Evolutionary conservation across 768 basidiomycete species (phyloP), one percentile per base, ranked within the genome.

Genomic region (Rhizopogon vulgaris): DNA sequence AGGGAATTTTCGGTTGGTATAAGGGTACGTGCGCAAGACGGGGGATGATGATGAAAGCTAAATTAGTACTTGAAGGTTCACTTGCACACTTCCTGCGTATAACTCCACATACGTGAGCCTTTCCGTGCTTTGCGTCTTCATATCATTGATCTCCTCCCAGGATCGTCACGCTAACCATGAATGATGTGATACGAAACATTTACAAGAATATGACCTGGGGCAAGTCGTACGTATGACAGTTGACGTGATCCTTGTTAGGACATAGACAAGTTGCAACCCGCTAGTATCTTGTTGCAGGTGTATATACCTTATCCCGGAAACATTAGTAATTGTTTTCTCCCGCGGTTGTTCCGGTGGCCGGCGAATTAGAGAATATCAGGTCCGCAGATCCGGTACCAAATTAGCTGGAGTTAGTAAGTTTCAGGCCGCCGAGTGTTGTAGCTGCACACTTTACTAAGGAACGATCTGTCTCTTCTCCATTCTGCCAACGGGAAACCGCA

Each of bases 1-100:
- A 99, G 71, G 96, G 96, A 30, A 70, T 93, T 9, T 74, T 80
- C 22, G 96, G 92, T n/a, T 90, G 87, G 88, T 99, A 99, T 73
- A 97, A 97, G 75, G 94, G 92, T 81, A 57, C 46, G 60, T 56
- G 17, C n/a, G 52, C 34, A 17, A 42, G 48, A 17, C 10, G 3
- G 25, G 18, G n/a, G 38, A 48, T 39, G 17, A 46, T 49, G 6
- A 9, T 17, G n/a, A 48, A 14, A 14, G 6, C 12, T 38, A 9
- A 46, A 34, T 46, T 9, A 22, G 4, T 46, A 34, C 8, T 50
- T 34, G 39, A 57, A 92, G 90, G 95, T 38, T 92, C 92, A 2
- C 90, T 90, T 0, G 94, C 95, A 3, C 95, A 97, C 68, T 90
- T 96, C 69, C 63, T 94, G 60, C 80, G 94, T 36, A 95, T 95